Evolutionary conservation across 495 filamentous ascomycete genomes (phyloP), one percentile per base, ranked within the genome.

Genomic region (Penicillium fimorum): DNA sequence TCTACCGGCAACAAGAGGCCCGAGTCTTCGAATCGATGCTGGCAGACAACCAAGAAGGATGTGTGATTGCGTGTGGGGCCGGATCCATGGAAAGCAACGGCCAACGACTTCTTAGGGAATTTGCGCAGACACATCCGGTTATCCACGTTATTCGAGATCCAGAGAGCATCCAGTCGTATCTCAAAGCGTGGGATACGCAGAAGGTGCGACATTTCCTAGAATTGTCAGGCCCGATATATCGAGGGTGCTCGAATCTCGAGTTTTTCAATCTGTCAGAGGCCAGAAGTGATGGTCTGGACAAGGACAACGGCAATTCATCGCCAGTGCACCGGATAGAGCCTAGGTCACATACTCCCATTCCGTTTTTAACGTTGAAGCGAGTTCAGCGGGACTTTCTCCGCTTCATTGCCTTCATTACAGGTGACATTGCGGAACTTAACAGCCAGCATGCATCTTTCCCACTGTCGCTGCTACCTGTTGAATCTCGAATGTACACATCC

Each of bases 191-290:
- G 50, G 79, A 88, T 53, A 77, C 72, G 27, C 73, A 76, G 33
- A 85, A 78, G 59, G 72, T 82, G 5, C 67, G 74, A 54, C 83
- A 76, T 49, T 84, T 75, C 59, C 73, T 82, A 25, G 75, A 80
- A 25, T 64, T 79, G 35, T 83, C 74, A 44, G 81, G 68, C 57
- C 72, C 67, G 62, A 84, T 77, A 56, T 87, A 74, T 63, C 75
- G 81, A 53, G 70, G 70, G 18, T 90, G 86, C 68, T 89, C 88
- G 10, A 91, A 91, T 59, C 73, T 87, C 32, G 88, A 91, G 64
- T 91, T 87, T 60, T 91, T 86, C 74, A 93, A 93, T 61, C 68
- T 90, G n/a, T 71, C 72, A 4, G 64, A 72, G 55, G 63, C 65
- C 43, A 58, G 63, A 18, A 50, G 61, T 5, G 64, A 70, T n/a